phyloP scores from a whole-genome alignment of 495 filamentous ascomycete genomes.

The Lophiotrema nucula region DNA sequence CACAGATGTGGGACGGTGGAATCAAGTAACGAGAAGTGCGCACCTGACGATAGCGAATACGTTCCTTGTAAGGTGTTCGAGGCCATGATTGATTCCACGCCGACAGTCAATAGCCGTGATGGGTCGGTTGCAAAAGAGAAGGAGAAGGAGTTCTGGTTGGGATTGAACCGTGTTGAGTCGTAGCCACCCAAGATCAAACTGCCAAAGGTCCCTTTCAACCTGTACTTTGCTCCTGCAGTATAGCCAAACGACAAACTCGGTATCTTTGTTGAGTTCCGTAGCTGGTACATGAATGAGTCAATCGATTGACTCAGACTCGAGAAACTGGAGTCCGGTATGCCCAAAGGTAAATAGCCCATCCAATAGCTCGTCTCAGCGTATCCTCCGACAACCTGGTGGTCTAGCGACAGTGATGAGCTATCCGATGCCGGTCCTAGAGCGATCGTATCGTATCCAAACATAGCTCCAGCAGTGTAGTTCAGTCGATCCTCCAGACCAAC shows the following conservation, averaged over 20 bases:
- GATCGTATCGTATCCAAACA: constrained; percentile 34
- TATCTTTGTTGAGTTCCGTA: constrained; percentile 27
- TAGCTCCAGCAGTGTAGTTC: constrained; percentile 21
- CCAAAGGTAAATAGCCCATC: constrained; percentile 30
- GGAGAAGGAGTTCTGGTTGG: constrained; percentile 30
- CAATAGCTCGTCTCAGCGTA: constrained; percentile 30
- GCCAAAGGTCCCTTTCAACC: constrained; percentile 50
- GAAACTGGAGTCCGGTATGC: constrained; percentile 29
- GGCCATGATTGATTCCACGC: constrained; percentile 38
- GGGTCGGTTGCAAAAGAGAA: constrained; percentile 29
- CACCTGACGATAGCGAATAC: constrained; percentile 27
- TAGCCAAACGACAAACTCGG: constrained; percentile 35
- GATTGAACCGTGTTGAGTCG: constrained; percentile 37
- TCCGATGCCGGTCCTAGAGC: constrained; percentile 20
- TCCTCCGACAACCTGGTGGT: constrained; percentile 30
- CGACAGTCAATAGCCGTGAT: constrained; percentile 33
- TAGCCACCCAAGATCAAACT: constrained; percentile 42
- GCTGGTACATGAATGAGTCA: constrained; percentile 23
- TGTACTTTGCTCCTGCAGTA: constrained; percentile 36
- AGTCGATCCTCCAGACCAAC: constrained; percentile 25
- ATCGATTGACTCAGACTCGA: constrained; percentile 20
- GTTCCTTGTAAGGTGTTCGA: constrained; percentile 30
- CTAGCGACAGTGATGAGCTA: constrained; percentile 18
- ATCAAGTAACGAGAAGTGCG: constrained; percentile 37
- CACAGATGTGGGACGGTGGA: constrained; percentile 40